Conservation (phyloP, 2,329 filamentous ascomycete genomes). For the Penicillium brasilianum region DNA sequence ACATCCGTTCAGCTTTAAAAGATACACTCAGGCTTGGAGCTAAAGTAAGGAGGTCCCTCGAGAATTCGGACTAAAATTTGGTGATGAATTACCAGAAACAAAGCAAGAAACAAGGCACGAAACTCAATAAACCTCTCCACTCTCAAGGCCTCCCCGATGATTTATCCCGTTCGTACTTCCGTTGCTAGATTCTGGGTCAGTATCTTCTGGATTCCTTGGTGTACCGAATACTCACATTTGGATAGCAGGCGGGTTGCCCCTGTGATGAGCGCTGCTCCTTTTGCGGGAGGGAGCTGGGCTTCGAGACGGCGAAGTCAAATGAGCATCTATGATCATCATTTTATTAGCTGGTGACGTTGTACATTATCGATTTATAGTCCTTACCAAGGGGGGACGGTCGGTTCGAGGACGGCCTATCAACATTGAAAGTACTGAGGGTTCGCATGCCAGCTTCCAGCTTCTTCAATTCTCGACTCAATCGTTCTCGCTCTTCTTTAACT, state of each 20-base stretch:
- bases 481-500: constrained; percentile 21
- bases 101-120: background rate
- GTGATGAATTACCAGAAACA: background rate
- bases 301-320: background rate
- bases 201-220: background rate
- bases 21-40: no score
- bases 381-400: background rate
- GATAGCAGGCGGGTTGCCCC: background rate
- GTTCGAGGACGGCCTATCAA: background rate
- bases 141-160: background rate
- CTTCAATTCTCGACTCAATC: constrained; percentile 24
- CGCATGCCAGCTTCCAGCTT: constrained; percentile 18
- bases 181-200: background rate
- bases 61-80: no score
- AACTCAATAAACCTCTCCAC: background rate
- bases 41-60: no score
- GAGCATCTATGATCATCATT: background rate
- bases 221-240: background rate
- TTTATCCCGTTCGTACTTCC: background rate
- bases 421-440: background rate
- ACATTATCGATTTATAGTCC: background rate
- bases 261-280: background rate
- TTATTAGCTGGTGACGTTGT: background rate
- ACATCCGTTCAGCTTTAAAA: no score
- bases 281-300: background rate